Conservation (phyloP, 768 basidiomycete species). For the Leccinum barrowsii region DNA sequence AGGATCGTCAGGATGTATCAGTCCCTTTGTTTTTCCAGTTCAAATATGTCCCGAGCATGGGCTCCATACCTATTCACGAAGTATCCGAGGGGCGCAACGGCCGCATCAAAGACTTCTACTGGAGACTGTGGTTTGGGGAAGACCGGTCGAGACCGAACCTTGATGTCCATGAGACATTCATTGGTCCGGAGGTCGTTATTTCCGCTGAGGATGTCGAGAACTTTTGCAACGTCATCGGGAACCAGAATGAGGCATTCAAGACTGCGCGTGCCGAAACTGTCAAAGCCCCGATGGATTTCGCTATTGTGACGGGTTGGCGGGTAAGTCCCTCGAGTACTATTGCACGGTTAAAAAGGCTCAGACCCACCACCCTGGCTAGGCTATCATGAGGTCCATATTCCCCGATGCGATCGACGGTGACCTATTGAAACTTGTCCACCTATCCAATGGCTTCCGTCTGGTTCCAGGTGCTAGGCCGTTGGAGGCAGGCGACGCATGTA, state of each 20-base stretch:
- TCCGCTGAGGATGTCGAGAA: constrained; percentile 72
- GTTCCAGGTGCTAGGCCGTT: constrained; percentile 75
- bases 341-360: constrained; percentile 4
- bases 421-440: constrained; percentile 90
- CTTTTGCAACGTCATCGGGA: constrained; percentile 92
- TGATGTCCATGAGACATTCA: constrained; percentile 76
- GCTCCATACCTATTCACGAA: constrained; percentile 92
- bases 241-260: constrained; percentile 90
- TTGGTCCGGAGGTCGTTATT: constrained; percentile 82
- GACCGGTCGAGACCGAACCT: constrained; percentile 73
- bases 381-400: constrained; percentile 99
- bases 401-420: constrained; percentile 90
- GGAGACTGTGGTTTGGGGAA: constrained; percentile 97
- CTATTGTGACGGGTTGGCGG: constrained; percentile 98
- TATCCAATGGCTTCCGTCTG: constrained; percentile 95
- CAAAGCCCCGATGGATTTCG: constrained; percentile 97
- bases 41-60: constrained; percentile 82
- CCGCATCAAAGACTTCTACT: constrained; percentile 96
- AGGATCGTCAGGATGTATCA: constrained; percentile 73
- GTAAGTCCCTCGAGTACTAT: constrained; percentile 41
- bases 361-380: constrained; percentile 43
- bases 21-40: constrained; percentile 83
- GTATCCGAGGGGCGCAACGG: constrained; percentile 76
- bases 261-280: constrained; percentile 59
- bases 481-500: constrained; percentile 84